These are phyloP conservation scores for Clonostachys rosea DNA, from an alignment of 2,329 filamentous ascomycete species.

Conservation along the genomic window DNA sequence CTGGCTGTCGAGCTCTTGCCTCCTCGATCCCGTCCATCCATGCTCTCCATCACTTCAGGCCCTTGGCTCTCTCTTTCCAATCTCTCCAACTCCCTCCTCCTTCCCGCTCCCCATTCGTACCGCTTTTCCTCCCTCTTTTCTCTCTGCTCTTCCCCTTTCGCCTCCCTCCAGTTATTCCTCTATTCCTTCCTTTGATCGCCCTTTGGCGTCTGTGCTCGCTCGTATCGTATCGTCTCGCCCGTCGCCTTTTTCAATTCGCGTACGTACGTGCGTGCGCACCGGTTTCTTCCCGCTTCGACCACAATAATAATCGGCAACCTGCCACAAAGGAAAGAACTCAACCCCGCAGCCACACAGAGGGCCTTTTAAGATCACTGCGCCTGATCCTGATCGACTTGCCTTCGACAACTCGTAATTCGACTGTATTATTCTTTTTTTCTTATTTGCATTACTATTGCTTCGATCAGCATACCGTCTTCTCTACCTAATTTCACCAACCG, in stretches of 20 bases:
- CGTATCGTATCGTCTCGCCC: neutral
- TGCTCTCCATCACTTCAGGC: neutral
- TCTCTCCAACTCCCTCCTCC: conserved; percentile 1
- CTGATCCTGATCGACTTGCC: too few species aligned
- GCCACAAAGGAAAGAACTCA: neutral
- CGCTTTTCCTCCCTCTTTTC: conserved; percentile 1
- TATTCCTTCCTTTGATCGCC: conserved; percentile 6
- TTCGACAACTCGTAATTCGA: conserved; percentile 1
- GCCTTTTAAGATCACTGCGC: neutral
- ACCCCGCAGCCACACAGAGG: neutral
- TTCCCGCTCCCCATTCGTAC: too few species aligned
- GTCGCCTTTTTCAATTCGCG: neutral
- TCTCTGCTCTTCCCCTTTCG: conserved; percentile 2
- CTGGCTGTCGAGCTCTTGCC: neutral
- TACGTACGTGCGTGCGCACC: neutral
- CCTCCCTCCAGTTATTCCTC: conserved; percentile 3
- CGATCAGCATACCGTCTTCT: conserved; percentile 1
- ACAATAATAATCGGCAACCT: neutral
- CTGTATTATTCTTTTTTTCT: conserved; percentile 3
- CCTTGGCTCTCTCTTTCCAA: conserved; percentile 1
- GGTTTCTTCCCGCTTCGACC: neutral
- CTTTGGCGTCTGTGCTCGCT: neutral
- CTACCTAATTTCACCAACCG: neutral
- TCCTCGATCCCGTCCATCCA: conserved; percentile 3
- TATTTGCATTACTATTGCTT: neutral